Base-by-base conservation (phyloP, 805 yeast genomes). In the Candida boleticola region DNA sequence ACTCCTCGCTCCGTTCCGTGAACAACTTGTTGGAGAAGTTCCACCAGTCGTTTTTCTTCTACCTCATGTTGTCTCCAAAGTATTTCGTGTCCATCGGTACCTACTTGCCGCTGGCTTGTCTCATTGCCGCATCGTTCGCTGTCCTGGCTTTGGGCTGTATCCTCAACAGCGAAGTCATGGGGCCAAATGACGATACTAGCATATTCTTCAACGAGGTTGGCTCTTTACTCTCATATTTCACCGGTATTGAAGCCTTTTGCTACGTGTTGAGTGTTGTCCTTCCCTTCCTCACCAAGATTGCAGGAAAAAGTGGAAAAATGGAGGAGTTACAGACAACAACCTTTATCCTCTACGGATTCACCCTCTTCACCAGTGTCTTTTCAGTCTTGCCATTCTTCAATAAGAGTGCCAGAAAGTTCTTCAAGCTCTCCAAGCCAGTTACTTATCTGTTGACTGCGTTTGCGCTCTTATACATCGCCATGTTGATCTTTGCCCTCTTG, bases 31-130 rank as follows among this genome's bases (percentile, higher is more conserved):
- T 92, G 29, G 99, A 93, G 61, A 95, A 92, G 60, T 92, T 92
- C 64, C 99, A 93, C 63, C 99, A 93, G 64, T 88, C 97, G 1
- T 93, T 89, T 56, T 93, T 93, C 71, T 93, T 90, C 58, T 93
- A 92, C 65, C 73, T 92, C 50, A 60, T 93, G 64, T 63, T 93
- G 38, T 78, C 88, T 0, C 95, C 97, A 19, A 68, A 74, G 43
- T 62, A 76, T 44, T 93, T 93, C 67, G 96, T 93, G 14, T 88
- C 97, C 4, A 90, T 93, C 48, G 97, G 96, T 3, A 88, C 95
- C 16, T 93, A 92, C 58, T 67, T 93, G 39, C 98, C 98, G 1
- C 72, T 92, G 2, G 96, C 95, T 0, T 82, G 84, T 37, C 66
- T 86, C 5, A 63, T 85, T 3, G 85, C 93, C 1, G 74, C 78